These are phyloP conservation scores for Postia placenta DNA, from an alignment of 768 basidiomycete species.

Conservation along the genomic window DNA sequence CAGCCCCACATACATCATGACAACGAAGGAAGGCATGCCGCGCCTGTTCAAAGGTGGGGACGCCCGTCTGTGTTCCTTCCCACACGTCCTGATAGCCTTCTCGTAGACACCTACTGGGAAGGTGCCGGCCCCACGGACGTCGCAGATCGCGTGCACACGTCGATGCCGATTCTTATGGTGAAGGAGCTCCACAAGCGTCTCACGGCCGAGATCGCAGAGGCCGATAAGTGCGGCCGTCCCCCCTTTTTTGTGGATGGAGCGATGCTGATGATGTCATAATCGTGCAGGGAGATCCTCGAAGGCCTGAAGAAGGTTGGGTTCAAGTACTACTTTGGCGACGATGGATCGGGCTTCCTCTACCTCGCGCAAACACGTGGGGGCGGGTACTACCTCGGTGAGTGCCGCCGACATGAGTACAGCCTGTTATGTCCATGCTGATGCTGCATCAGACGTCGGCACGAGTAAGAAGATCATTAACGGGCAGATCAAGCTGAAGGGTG, in stretches of 20 bases:
- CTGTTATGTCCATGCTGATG: not conserved
- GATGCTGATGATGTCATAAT: not conserved
- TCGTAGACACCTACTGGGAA: constrained; percentile 35
- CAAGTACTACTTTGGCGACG: constrained; percentile 42
- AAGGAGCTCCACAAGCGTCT: constrained; percentile 25
- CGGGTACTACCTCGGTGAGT: constrained; percentile 66
- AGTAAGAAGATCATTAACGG: constrained; percentile 59
- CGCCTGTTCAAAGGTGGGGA: constrained; percentile 22
- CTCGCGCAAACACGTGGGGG: constrained; percentile 45
- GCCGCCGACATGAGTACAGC: constrained; percentile 4
- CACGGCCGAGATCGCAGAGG: constrained; percentile 27
- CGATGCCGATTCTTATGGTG: constrained; percentile 34
- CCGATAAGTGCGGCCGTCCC: constrained; percentile 9
- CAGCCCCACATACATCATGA: constrained; percentile 42
- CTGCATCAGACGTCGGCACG: constrained; percentile 44
- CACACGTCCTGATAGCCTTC: not conserved
- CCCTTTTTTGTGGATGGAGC: not conserved
- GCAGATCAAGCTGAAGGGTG: constrained; percentile 66
- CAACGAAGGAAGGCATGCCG: constrained; percentile 30
- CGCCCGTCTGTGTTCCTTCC: not conserved
- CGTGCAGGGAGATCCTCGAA: constrained; percentile 38
- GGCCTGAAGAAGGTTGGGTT: constrained; percentile 55
- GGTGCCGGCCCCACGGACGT: constrained; percentile 41
- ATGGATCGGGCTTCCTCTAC: constrained; percentile 44
- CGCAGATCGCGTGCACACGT: constrained; percentile 49